Conservation (phyloP, 345 rosid species). For the Brassica incana region DNA sequence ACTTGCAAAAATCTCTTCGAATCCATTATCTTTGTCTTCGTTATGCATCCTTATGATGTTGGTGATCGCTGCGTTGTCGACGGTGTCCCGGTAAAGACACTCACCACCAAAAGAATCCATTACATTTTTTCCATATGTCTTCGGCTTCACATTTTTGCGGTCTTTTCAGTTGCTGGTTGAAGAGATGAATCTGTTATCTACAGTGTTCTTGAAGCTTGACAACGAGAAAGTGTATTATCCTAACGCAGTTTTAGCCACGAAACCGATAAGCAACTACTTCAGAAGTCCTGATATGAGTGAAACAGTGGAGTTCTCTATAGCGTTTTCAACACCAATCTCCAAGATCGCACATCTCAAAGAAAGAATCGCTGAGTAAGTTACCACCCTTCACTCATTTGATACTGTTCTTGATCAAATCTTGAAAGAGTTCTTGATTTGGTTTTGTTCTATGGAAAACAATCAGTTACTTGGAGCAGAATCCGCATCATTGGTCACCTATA, state of each 20-base stretch:
- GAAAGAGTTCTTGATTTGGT: neutral
- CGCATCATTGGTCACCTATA: conserved; percentile 58
- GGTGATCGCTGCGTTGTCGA: conserved; percentile 82
- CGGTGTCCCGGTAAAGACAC: conserved; percentile 59
- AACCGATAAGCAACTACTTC: conserved; percentile 71
- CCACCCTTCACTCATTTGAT: neutral
- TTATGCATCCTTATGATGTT: conserved; percentile 80
- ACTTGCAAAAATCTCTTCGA: conserved; percentile 87
- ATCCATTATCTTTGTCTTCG: conserved; percentile 76
- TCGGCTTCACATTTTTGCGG: too few species aligned
- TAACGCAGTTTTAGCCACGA: conserved; percentile 57
- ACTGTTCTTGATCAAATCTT: neutral
- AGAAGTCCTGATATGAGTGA: conserved; percentile 88
- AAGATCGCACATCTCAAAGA: conserved; percentile 54
- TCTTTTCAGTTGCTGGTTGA: conserved; percentile 68
- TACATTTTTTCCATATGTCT: neutral
- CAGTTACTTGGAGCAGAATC: conserved; percentile 73
- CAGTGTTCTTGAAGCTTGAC: conserved; percentile 69
- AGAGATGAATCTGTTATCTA: conserved; percentile 74
- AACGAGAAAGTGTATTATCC: conserved; percentile 74
- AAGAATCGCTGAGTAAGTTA: conserved; percentile 55
- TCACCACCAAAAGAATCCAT: neutral
- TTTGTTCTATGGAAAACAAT: neutral
- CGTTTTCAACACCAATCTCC: conserved; percentile 61
- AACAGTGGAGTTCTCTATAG: conserved; percentile 61